Base-by-base conservation (phyloP, 2,329 filamentous ascomycete genomes). In the Venturia pyrina region DNA sequence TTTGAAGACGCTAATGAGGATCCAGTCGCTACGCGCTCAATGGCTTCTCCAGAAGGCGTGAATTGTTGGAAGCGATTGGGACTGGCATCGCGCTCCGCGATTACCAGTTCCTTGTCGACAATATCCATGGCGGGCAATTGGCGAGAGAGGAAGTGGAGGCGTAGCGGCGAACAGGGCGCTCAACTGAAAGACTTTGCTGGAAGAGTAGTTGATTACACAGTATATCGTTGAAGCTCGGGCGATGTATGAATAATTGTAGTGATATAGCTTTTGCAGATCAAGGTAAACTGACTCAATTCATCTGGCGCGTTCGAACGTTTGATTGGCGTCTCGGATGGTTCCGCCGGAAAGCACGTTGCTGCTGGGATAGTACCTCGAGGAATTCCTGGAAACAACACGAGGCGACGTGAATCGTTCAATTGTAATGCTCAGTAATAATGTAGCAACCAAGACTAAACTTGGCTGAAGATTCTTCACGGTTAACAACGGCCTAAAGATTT, bases 11-110 rank as follows among this genome's bases (percentile, higher is more conserved):
- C 28, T 24, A 41, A 53, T 17, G 66, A 67, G 34, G 53, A 41
- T 19, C 53, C 19, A n/a, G 66, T 50, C 28, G 34, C 56, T 24
- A 53, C 37, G 43, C 64, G 66, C 40, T 67, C 63, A 37, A 67
- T 44, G n/a, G 50, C n/a, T 61, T 67, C 65, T 37, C 64, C 64
- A 10, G 57, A 32, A 28, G 21, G 32, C 17, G 64, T 66, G 40
- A 32, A 66, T 19, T 48, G 28, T n/a, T 34, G 24, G 56, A 64
- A 64, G 34, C 62, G 62, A 41, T 44, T 65, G n/a, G 65, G 65
- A 44, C 40, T 53, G 46, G 62, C 65, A 41, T 41, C 62, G 44
- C 65, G 65, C 44, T 67, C 65, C 24, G 44, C 60, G 17, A 37
- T 15, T 19, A 3, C 62, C 40, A 67, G 6, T 5, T 64, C 34